Evolutionary conservation across 371 early-diverging fungal species (phyloP).

Genomic region (Haplosporangium sp.): DNA sequence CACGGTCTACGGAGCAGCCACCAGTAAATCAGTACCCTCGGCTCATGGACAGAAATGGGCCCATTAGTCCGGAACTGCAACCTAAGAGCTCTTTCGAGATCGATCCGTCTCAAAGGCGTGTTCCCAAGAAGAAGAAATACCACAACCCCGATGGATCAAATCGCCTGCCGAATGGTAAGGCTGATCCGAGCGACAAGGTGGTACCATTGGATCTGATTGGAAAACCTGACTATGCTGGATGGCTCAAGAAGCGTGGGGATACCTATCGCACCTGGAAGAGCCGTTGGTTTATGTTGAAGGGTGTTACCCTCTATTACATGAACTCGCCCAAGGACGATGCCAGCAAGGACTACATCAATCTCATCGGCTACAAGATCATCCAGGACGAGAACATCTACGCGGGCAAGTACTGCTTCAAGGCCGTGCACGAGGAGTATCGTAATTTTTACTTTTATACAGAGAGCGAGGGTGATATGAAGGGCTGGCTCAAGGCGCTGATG

Average conservation of each 20-base stretch:
- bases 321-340: constrained; percentile 70
- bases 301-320: constrained; percentile 70
- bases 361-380: constrained; percentile 64
- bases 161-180: constrained; percentile 48
- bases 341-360: constrained; percentile 65
- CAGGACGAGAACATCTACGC: constrained; percentile 69
- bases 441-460: constrained; percentile 73
- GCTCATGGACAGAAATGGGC: constrained; percentile 21
- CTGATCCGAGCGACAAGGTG: constrained; percentile 41
- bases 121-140: constrained; percentile 39
- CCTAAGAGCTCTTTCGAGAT: constrained; percentile 16
- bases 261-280: constrained; percentile 76
- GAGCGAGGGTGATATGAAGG: constrained; percentile 57
- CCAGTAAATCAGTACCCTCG: constrained; percentile 27
- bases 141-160: constrained; percentile 46
- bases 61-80: constrained; percentile 17
- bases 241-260: constrained; percentile 74
- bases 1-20: constrained; percentile 12
- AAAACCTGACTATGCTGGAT: constrained; percentile 72
- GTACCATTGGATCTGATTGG: constrained; percentile 51
- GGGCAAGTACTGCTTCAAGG: constrained; percentile 75
- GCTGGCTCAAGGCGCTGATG: constrained; percentile 72
- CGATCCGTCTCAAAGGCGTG: constrained; percentile 29
- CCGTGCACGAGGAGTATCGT: constrained; percentile 68
- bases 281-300: constrained; percentile 78